Evolutionary conservation across 495 filamentous ascomycete species (phyloP).

Genomic region (Usnea hakonensis): DNA sequence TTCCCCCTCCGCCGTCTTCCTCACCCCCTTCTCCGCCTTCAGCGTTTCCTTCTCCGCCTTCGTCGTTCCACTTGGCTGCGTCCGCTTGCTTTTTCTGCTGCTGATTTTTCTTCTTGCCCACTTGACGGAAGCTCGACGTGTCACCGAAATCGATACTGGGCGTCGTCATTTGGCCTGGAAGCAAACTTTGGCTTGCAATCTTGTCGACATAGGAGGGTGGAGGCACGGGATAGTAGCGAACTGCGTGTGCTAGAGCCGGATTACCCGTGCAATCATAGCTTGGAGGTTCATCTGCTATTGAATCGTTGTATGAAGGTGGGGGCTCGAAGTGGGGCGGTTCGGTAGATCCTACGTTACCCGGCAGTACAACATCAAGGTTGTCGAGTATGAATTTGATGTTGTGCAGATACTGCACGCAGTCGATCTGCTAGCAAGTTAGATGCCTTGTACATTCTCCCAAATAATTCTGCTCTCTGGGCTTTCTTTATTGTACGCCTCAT

Average conservation of each 20-base stretch:
- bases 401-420: background rate
- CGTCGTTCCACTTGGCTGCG: conserved; percentile 25
- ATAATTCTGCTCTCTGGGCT: background rate
- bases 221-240: conserved; percentile 23
- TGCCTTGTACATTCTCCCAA: background rate
- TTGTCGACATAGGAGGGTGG: conserved; percentile 29
- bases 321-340: conserved; percentile 13
- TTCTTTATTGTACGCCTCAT: background rate
- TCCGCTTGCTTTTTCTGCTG: conserved; percentile 31
- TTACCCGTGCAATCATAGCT: conserved; percentile 27
- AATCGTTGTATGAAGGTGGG: conserved; percentile 41
- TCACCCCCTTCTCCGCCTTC: conserved; percentile 25
- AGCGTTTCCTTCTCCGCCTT: conserved; percentile 28
- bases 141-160: conserved; percentile 47
- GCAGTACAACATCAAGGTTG: background rate
- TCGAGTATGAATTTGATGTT: conserved; percentile 2
- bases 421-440: background rate
- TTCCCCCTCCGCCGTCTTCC: conserved; percentile 26
- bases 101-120: conserved; percentile 37
- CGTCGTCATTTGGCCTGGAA: conserved; percentile 27
- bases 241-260: background rate
- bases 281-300: conserved; percentile 37
- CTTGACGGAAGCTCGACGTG: conserved; percentile 41
- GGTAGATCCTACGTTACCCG: background rate
- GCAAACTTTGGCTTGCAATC: conserved; percentile 23